Percentiles rank a stretch among this genome's conserved stretches.
Conservation (phyloP, 73 alveolate species). For the Uronychia setigera region DNA sequence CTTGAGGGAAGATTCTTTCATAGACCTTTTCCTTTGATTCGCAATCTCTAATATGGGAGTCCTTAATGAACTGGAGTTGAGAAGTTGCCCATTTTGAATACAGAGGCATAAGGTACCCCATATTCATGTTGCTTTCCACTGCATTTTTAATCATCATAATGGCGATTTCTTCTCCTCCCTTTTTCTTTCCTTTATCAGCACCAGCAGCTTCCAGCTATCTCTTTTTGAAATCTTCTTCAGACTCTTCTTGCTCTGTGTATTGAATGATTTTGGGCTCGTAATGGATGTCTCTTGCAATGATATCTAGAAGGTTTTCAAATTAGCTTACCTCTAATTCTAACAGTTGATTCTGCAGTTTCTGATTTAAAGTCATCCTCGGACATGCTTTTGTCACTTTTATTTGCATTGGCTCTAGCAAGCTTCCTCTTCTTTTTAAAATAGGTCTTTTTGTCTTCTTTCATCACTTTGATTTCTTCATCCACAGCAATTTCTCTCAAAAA, state of each 20-base stretch:
- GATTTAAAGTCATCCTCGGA: not conserved
- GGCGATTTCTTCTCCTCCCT: slow-evolving; percentile 46
- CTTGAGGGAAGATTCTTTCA: slow-evolving; percentile 96
- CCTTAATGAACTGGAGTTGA: slow-evolving; percentile 92
- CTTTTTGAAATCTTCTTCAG: slow-evolving; percentile 80
- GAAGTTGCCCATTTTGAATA: slow-evolving; percentile 97
- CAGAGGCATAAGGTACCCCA: slow-evolving; percentile 81
- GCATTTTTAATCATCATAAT: slow-evolving; percentile 56
- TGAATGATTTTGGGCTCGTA: slow-evolving; percentile 51
- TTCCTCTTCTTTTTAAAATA: slow-evolving; percentile 29
- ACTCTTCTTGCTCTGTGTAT: slow-evolving; percentile 81
- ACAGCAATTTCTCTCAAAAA: slow-evolving; percentile 55
- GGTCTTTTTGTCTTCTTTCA: slow-evolving; percentile 44
- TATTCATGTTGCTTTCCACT: slow-evolving; percentile 71
- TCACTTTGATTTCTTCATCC: slow-evolving; percentile 45
- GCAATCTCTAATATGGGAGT: slow-evolving; percentile 89
- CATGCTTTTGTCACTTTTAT: not conserved
- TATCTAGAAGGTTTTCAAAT: not conserved
- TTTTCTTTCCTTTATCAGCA: slow-evolving; percentile 74
- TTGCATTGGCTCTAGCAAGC: not conserved
- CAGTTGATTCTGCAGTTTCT: not conserved
- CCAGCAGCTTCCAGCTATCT: slow-evolving; percentile 79
- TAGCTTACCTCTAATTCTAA: not conserved
- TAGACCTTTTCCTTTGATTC: slow-evolving; percentile 87
- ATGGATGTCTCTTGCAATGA: slow-evolving; percentile 33